Evolutionary conservation across 148 eudicot species (phyloP).

Genomic region (Cornus suecica): DNA sequence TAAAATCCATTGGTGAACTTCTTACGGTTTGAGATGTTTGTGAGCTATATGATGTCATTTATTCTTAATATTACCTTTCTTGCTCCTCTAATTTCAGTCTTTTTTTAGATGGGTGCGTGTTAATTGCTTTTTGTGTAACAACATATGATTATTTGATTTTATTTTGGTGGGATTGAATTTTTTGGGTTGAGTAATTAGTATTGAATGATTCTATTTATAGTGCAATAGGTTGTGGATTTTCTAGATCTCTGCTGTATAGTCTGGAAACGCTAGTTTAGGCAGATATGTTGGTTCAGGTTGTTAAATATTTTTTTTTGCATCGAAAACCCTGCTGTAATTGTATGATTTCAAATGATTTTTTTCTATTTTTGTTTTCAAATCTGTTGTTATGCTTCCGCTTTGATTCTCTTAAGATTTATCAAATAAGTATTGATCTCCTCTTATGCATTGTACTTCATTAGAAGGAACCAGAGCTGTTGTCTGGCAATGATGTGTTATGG

Average conservation of each 20-base stretch:
- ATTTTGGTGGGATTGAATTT: neutral
- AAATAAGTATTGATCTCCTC: constrained; percentile 6
- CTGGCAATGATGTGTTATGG: constrained; percentile 94
- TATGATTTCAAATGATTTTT: neutral
- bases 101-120: neutral
- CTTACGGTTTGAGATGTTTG: neutral
- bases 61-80: no score
- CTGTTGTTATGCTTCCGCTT: neutral
- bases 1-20: neutral
- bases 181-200: neutral
- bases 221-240: neutral
- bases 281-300: neutral
- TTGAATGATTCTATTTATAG: neutral
- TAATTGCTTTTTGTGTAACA: neutral
- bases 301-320: neutral
- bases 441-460: constrained; percentile 20
- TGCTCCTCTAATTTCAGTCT: neutral
- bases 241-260: neutral
- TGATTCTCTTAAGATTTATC: neutral
- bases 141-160: neutral
- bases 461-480: constrained; percentile 95
- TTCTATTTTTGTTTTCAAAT: no score
- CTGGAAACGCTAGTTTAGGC: neutral
- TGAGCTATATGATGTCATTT: neutral
- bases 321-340: neutral